A percentile compares a stretch with the other conserved stretches of the same genome.
These are phyloP conservation scores for Solioccasus polychromus DNA, from an alignment of 768 basidiomycete genomes.

Conservation along the genomic window DNA sequence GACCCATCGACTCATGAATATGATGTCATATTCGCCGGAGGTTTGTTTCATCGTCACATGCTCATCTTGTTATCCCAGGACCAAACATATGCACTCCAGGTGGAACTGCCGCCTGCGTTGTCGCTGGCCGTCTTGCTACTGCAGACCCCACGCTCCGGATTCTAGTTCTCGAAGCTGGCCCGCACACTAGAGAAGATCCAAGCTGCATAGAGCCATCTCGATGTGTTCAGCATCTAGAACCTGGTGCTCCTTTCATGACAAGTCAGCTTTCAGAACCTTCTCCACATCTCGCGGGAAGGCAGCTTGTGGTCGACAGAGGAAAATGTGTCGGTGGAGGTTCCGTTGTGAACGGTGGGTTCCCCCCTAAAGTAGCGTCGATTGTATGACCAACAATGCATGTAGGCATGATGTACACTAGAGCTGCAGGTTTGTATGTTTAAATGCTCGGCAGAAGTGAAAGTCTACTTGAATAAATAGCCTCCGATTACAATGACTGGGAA, in stretches of 20 bases:
- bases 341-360: constrained; percentile 51
- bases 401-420: constrained; percentile 55
- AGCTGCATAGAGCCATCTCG: constrained; percentile 23
- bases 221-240: constrained; percentile 16
- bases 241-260: constrained; percentile 16
- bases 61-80: neutral
- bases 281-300: constrained; percentile 12
- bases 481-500: constrained; percentile 47
- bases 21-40: constrained; percentile 59
- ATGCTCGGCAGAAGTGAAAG: neutral
- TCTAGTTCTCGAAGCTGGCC: constrained; percentile 29
- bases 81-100: constrained; percentile 18
- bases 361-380: too few relatives aligned
- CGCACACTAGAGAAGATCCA: constrained; percentile 21
- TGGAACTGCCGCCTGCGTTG: constrained; percentile 35
- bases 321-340: constrained; percentile 34
- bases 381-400: neutral
- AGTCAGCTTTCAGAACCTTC: constrained; percentile 17
- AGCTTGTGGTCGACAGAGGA: constrained; percentile 18
- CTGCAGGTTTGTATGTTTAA: constrained; percentile 30
- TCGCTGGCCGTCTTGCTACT: constrained; percentile 28
- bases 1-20: constrained; percentile 21
- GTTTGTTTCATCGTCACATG: constrained; percentile 27
- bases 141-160: constrained; percentile 25
- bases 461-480: constrained; percentile 28